phyloP scores from a whole-genome alignment of 768 basidiomycete species.

The Macrolepiota dolichaula region DNA sequence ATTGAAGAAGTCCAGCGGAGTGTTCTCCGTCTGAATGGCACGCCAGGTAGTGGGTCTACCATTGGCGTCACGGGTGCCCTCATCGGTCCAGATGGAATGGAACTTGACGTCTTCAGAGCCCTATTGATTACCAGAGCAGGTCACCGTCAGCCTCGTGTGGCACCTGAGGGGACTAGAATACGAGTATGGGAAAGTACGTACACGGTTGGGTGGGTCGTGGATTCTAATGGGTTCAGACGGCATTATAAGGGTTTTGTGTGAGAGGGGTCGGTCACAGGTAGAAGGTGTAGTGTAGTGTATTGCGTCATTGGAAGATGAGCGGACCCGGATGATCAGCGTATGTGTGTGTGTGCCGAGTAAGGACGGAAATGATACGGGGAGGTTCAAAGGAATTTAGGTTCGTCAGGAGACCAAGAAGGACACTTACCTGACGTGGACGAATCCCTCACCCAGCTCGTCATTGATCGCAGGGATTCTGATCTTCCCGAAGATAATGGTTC shows the following conservation, averaged over 20 bases:
- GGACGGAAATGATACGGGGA: neutral
- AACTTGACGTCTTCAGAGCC: conserved; percentile 64
- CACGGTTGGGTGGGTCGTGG: conserved; percentile 73
- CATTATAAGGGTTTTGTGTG: conserved; percentile 6
- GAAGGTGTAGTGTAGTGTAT: neutral
- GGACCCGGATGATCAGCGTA: conserved; percentile 6
- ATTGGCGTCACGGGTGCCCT: conserved; percentile 42
- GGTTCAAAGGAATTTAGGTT: neutral
- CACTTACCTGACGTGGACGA: conserved; percentile 65
- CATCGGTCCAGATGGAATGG: conserved; percentile 70
- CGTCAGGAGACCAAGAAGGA: neutral
- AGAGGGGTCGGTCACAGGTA: neutral
- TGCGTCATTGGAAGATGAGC: conserved; percentile 6
- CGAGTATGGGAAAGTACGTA: conserved; percentile 26
- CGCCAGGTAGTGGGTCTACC: conserved; percentile 54
- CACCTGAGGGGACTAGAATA: conserved; percentile 7
- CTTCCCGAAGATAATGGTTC: conserved; percentile 74
- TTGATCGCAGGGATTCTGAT: conserved; percentile 65
- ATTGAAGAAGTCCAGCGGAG: conserved; percentile 68
- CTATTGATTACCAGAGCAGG: conserved; percentile 30
- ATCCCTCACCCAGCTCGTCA: conserved; percentile 62
- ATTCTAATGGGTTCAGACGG: conserved; percentile 39
- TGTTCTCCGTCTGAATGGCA: conserved; percentile 59
- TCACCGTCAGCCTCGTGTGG: neutral
- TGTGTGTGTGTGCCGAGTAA: too few species aligned